phyloP scores from a whole-genome alignment of 306 rosid genomes.

The Prinsepia uniflora region DNA sequence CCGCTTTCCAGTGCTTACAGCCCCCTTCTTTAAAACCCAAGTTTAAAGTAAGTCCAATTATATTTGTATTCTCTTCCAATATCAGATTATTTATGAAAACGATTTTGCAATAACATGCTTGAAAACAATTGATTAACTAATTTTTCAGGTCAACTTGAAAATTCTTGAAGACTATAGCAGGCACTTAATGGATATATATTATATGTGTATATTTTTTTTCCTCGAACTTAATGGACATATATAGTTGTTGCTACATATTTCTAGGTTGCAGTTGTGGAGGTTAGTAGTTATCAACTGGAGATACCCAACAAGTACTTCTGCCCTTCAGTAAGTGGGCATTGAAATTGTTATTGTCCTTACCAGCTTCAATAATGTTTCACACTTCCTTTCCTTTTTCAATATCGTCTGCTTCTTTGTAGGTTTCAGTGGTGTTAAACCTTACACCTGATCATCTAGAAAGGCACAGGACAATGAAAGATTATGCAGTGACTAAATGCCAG shows the following conservation, averaged over 20 bases:
- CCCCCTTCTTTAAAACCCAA: slow-evolving; percentile 16
- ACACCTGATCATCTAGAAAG: slow-evolving; percentile 41
- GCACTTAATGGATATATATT: background rate
- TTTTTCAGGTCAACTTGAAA: slow-evolving; percentile 5
- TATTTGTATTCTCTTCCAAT: background rate
- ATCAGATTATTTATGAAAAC: background rate
- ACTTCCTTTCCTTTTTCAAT: background rate
- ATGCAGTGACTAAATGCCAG: slow-evolving; percentile 25
- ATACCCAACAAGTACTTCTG: slow-evolving; percentile 29
- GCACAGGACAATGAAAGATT: slow-evolving; percentile 31
- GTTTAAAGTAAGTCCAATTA: slow-evolving; percentile 21
- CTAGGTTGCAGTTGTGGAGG: slow-evolving; percentile 37
- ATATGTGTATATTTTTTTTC: no score
- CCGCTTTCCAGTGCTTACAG: slow-evolving; percentile 27
- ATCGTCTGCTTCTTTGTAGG: slow-evolving; percentile 16
- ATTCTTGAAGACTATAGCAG: background rate
- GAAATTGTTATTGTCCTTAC: background rate
- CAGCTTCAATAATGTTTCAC: background rate
- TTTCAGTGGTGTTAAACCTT: slow-evolving; percentile 33
- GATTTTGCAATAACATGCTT: background rate
- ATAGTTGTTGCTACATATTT: background rate
- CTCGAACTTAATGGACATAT: background rate
- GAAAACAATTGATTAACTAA: background rate
- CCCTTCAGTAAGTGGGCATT: slow-evolving; percentile 30
- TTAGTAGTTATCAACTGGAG: slow-evolving; percentile 38